Evolutionary conservation across 1,139 yeast species (phyloP).

Genomic region (Pichia sp.): DNA sequence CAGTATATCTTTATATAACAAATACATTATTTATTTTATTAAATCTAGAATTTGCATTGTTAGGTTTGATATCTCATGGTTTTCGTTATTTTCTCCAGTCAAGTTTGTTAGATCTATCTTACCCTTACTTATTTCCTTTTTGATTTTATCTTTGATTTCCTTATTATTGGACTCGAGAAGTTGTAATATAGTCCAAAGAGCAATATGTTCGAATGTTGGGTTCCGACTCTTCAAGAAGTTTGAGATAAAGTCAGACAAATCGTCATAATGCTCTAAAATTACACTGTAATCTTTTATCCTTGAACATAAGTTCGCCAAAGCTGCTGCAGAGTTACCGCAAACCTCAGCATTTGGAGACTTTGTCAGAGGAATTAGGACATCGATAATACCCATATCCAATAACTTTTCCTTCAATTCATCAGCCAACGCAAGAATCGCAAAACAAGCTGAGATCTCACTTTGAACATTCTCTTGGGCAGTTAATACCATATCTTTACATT

Average conservation of each 20-base stretch:
- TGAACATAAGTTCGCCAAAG: slow-evolving; percentile 90
- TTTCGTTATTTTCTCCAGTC: slow-evolving; percentile 42
- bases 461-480: slow-evolving; percentile 85
- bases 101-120: slow-evolving; percentile 31
- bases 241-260: slow-evolving; percentile 78
- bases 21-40: slow-evolving; percentile 21
- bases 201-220: slow-evolving; percentile 97
- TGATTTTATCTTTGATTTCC: slow-evolving; percentile 61
- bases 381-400: slow-evolving; percentile 78
- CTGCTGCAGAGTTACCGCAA: slow-evolving; percentile 98
- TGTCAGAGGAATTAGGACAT: slow-evolving; percentile 87
- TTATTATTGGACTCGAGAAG: slow-evolving; percentile 80
- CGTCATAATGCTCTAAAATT: slow-evolving; percentile 84
- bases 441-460: slow-evolving; percentile 94
- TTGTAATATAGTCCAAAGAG: slow-evolving; percentile 94
- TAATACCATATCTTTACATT: slow-evolving; percentile 83
- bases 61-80: slow-evolving; percentile 62
- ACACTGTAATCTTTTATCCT: slow-evolving; percentile 80
- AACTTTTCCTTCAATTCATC: slow-evolving; percentile 88
- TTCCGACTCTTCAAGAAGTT: slow-evolving; percentile 80
- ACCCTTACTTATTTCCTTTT: slow-evolving; percentile 38
- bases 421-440: slow-evolving; percentile 93
- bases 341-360: slow-evolving; percentile 87
- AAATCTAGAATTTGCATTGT: slow-evolving; percentile 67
- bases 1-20: neutral